These are phyloP conservation scores for Penicillium desertorum DNA, from an alignment of 495 filamentous ascomycete species.

Conservation along the genomic window DNA sequence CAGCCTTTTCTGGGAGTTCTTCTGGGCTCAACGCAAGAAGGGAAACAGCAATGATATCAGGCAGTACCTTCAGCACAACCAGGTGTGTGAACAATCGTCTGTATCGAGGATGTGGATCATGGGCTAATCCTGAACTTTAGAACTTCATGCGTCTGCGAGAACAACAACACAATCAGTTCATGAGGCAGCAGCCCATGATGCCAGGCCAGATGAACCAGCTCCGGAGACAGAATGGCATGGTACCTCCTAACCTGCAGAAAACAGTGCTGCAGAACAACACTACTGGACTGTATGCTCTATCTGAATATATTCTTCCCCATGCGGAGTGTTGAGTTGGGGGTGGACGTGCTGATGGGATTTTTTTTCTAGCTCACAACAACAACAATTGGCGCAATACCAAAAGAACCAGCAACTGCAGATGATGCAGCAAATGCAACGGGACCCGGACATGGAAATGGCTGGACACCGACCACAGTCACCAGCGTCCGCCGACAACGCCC, in stretches of 20 bases:
- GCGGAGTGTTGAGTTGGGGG: slow-evolving; percentile 1
- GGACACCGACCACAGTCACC: slow-evolving; percentile 79
- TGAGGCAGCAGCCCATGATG: slow-evolving; percentile 71
- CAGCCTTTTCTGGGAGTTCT: slow-evolving; percentile 94
- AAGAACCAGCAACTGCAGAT: slow-evolving; percentile 63
- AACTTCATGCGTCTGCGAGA: slow-evolving; percentile 45
- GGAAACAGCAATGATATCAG: slow-evolving; percentile 54
- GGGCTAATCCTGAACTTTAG: slow-evolving; percentile 31
- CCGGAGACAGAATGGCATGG: slow-evolving; percentile 45
- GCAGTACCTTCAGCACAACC: slow-evolving; percentile 75
- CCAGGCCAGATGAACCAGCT: slow-evolving; percentile 60
- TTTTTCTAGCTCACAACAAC: slow-evolving; percentile 42
- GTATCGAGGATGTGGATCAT: slow-evolving; percentile 9
- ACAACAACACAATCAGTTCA: slow-evolving; percentile 61
- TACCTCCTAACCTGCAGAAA: slow-evolving; percentile 58
- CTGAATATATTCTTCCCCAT: slow-evolving; percentile 6
- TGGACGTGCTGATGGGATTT: slow-evolving; percentile 19
- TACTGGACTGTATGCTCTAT: slow-evolving; percentile 40
- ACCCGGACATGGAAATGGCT: slow-evolving; percentile 84
- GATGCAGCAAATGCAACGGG: slow-evolving; percentile 76
- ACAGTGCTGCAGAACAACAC: slow-evolving; percentile 75
- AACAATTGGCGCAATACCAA: slow-evolving; percentile 60
- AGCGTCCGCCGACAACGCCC: slow-evolving; percentile 78
- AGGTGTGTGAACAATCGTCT: slow-evolving; percentile 54
- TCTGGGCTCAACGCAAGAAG: slow-evolving; percentile 68